phyloP scores from a whole-genome alignment of 192 early-diverging fungal genomes.

The Martensiomyces pterosporus region DNA sequence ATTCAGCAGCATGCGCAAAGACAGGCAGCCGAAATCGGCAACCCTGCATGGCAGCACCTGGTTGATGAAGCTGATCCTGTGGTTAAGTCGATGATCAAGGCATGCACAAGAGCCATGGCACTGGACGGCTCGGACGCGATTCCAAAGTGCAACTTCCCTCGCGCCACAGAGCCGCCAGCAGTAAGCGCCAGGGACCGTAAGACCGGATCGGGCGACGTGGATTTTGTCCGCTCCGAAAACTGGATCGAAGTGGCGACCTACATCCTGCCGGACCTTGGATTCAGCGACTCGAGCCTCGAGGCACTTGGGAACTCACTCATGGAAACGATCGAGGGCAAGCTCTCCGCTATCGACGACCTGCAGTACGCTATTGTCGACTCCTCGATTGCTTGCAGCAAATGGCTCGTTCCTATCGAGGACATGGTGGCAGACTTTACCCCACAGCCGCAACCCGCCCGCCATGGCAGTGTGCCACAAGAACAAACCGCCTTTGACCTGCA shows the following conservation, averaged over 20 bases:
- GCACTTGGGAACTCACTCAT: conserved; percentile 6
- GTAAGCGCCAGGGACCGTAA: no score
- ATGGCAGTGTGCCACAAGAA: no score
- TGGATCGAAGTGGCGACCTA: conserved; percentile 24
- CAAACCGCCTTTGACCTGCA: no score
- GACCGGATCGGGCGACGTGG: background rate
- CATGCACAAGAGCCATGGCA: conserved; percentile 17
- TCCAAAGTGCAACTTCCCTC: conserved; percentile 19
- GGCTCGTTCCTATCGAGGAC: conserved; percentile 15
- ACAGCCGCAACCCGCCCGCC: no score
- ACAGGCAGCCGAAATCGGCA: conserved; percentile 12
- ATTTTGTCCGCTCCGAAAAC: conserved; percentile 29
- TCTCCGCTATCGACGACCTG: conserved; percentile 22
- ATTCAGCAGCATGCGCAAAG: conserved; percentile 13
- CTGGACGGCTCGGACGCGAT: conserved; percentile 16
- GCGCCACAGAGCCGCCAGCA: no score
- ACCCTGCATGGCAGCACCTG: conserved; percentile 19
- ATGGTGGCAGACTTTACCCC: background rate
- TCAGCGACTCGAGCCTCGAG: conserved; percentile 11
- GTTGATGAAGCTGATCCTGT: conserved; percentile 8
- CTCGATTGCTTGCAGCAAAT: conserved; percentile 24
- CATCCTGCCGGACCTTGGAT: conserved; percentile 3
- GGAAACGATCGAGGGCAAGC: conserved; percentile 23
- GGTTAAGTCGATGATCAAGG: conserved; percentile 12
- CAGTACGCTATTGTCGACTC: conserved; percentile 43